A percentile compares a stretch with the other conserved stretches of the same genome.
phyloP scores from a whole-genome alignment of 768 basidiomycete genomes.

The Termitomyces eurrhizus region DNA sequence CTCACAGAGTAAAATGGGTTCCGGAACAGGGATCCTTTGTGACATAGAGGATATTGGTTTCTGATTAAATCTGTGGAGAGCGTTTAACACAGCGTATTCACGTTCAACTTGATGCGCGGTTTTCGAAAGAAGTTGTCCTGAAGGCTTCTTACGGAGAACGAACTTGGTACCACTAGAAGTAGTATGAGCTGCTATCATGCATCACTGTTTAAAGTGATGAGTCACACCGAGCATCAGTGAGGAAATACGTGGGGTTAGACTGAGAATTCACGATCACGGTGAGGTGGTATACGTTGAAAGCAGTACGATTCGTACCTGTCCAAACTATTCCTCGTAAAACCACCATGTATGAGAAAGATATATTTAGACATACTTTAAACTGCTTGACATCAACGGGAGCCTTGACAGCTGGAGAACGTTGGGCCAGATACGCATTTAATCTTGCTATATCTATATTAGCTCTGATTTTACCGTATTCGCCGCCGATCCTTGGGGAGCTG shows the following conservation, averaged over 20 bases:
- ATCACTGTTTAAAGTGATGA: background rate
- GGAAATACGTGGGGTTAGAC: slow-evolving; percentile 97
- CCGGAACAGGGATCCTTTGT: slow-evolving; percentile 76
- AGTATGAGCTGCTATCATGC: background rate
- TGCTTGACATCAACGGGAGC: slow-evolving; percentile 81
- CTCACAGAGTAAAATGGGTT: slow-evolving; percentile 79
- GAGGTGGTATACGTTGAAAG: background rate
- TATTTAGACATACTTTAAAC: slow-evolving; percentile 66
- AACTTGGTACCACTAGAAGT: slow-evolving; percentile 50
- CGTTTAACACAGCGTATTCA: slow-evolving; percentile 78
- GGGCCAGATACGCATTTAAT: slow-evolving; percentile 63
- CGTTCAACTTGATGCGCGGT: slow-evolving; percentile 97
- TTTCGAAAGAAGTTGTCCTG: slow-evolving; percentile 78
- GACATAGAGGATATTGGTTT: slow-evolving; percentile 44
- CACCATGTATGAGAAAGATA: background rate
- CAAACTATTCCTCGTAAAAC: slow-evolving; percentile 51
- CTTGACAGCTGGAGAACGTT: slow-evolving; percentile 49
- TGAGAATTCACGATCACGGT: slow-evolving; percentile 24
- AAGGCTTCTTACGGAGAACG: slow-evolving; percentile 92
- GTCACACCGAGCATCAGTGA: slow-evolving; percentile 70
- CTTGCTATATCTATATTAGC: slow-evolving; percentile 61
- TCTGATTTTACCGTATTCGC: slow-evolving; percentile 72
- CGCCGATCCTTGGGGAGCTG: slow-evolving; percentile 47
- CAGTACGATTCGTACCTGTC: slow-evolving; percentile 56
- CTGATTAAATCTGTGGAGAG: slow-evolving; percentile 73